Evolutionary conservation across 768 basidiomycete genomes (phyloP).

Genomic region (Suillus hirtellus): DNA sequence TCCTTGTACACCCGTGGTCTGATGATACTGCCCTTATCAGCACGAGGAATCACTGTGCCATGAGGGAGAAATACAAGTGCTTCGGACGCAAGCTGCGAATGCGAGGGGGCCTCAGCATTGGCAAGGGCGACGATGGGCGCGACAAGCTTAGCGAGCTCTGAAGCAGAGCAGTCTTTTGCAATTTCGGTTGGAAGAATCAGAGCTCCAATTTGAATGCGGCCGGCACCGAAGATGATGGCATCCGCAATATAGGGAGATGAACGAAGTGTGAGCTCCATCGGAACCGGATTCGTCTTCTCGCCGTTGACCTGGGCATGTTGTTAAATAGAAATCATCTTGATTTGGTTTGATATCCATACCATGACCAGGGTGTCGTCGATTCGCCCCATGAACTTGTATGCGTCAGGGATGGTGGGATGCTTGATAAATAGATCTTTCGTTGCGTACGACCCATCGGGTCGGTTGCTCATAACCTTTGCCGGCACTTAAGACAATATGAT

Average conservation of each 20-base stretch:
- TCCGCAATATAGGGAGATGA: conserved; percentile 48
- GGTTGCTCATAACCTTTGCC: conserved; percentile 36
- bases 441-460: conserved; percentile 54
- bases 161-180: conserved; percentile 25
- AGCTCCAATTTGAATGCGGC: conserved; percentile 48
- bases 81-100: conserved; percentile 52
- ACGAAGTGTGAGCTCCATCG: conserved; percentile 52
- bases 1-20: conserved; percentile 50
- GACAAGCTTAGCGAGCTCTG: conserved; percentile 36
- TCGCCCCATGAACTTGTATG: conserved; percentile 53
- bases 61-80: conserved; percentile 50
- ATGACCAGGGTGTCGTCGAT: conserved; percentile 55
- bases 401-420: conserved; percentile 42
- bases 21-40: conserved; percentile 53
- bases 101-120: conserved; percentile 51
- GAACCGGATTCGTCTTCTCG: conserved; percentile 59
- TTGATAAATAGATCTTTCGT: conserved; percentile 54
- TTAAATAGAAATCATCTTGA: not conserved
- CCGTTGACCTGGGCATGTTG: conserved; percentile 39
- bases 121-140: conserved; percentile 49
- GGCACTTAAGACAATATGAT: conserved; percentile 8
- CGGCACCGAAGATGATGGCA: conserved; percentile 55
- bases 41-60: conserved; percentile 48
- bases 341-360: conserved; percentile 13
- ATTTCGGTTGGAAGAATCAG: conserved; percentile 52